These are phyloP conservation scores for Aspergillus sojae DNA, from an alignment of 2,329 filamentous ascomycete species.

Conservation along the genomic window DNA sequence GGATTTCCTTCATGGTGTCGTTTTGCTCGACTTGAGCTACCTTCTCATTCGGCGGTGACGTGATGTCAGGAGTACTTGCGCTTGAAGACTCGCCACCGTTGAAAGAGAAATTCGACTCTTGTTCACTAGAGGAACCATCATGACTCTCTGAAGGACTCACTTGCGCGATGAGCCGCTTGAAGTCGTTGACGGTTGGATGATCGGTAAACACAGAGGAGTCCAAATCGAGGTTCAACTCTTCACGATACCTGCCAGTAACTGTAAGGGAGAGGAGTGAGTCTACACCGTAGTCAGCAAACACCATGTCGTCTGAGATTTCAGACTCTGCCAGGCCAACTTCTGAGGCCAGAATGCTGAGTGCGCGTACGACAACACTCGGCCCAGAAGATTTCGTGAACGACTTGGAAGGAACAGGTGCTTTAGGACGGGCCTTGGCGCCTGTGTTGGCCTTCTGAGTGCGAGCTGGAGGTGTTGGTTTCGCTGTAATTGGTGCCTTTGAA, in stretches of 20 bases:
- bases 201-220: slow-evolving; percentile 63
- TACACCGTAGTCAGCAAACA: slow-evolving; percentile 64
- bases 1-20: slow-evolving; percentile 43
- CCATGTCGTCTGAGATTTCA: slow-evolving; percentile 62
- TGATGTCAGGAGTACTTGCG: slow-evolving; percentile 36
- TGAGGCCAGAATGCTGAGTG: slow-evolving; percentile 43
- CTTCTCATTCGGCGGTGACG: slow-evolving; percentile 33
- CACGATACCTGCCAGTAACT: slow-evolving; percentile 63
- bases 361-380: slow-evolving; percentile 35
- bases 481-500: slow-evolving; percentile 24
- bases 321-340: slow-evolving; percentile 60
- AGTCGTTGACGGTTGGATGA: slow-evolving; percentile 60
- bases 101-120: slow-evolving; percentile 32
- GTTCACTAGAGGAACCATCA: slow-evolving; percentile 33
- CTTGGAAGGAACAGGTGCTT: slow-evolving; percentile 29
- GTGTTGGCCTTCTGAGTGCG: slow-evolving; percentile 30
- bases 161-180: slow-evolving; percentile 58
- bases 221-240: slow-evolving; percentile 62
- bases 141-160: slow-evolving; percentile 35
- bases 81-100: slow-evolving; percentile 32
- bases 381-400: slow-evolving; percentile 28
- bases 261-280: slow-evolving; percentile 64
- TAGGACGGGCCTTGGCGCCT: slow-evolving; percentile 24
- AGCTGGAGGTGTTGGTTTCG: slow-evolving; percentile 28
- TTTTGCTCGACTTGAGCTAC: slow-evolving; percentile 26